Conservation (phyloP, 1,284 basidiomycete species). For the Farysia itapuensis region DNA sequence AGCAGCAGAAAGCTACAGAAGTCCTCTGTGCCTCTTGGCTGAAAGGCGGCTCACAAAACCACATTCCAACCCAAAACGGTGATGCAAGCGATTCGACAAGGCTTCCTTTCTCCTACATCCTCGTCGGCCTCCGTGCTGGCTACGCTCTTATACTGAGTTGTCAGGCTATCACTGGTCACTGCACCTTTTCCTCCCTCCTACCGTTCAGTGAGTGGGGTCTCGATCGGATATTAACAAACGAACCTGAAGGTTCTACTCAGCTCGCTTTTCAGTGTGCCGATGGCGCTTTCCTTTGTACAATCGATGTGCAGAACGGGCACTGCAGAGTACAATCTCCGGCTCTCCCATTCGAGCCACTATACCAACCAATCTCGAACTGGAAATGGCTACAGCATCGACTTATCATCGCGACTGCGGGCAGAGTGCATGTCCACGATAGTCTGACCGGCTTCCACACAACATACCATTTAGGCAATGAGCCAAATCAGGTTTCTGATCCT, state of each 20-base stretch:
- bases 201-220: conserved; percentile 12
- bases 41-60: not conserved
- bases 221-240: too few species aligned
- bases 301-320: too few species aligned
- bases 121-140: conserved; percentile 21
- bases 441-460: not conserved
- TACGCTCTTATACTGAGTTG: conserved; percentile 22
- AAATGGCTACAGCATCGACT: conserved; percentile 13
- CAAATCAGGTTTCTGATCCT: conserved; percentile 7
- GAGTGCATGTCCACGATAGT: conserved; percentile 4
- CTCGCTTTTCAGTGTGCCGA: conserved; percentile 16
- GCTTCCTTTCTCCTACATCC: conserved; percentile 2
- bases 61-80: not conserved
- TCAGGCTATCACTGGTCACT: conserved; percentile 6
- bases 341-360: too few species aligned
- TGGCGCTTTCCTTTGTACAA: conserved; percentile 7
- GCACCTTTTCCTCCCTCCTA: conserved; percentile 10
- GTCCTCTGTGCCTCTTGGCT: not conserved
- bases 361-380: conserved; percentile 20
- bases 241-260: too few species aligned
- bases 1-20: not conserved
- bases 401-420: conserved; percentile 15
- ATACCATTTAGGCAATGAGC: not conserved
- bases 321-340: too few species aligned
- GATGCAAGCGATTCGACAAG: not conserved